Evolutionary conservation across 2,329 filamentous ascomycete species (phyloP).

Genomic region (Pseudogymnoascus sp.): DNA sequence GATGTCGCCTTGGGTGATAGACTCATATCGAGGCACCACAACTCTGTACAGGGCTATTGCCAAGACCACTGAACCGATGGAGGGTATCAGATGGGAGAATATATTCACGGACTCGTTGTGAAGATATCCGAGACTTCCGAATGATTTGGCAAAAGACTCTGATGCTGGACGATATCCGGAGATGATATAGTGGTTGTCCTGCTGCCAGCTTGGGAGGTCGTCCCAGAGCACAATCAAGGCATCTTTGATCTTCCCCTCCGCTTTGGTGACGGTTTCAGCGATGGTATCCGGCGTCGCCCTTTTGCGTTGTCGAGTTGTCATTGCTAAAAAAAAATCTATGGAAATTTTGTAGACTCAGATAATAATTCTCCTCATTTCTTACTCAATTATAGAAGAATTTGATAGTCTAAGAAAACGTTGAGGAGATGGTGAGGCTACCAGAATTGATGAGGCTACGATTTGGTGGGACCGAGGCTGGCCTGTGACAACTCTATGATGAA

Average conservation of each 20-base stretch:
- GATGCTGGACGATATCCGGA: slow-evolving; percentile 57
- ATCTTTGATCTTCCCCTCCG: slow-evolving; percentile 30
- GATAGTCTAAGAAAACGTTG: neutral
- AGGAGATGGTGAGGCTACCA: neutral
- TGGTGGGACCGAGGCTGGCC: slow-evolving; percentile 5
- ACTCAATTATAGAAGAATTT: neutral
- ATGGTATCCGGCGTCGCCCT: slow-evolving; percentile 19
- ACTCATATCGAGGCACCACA: slow-evolving; percentile 57
- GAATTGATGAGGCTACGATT: neutral
- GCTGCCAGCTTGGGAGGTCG: slow-evolving; percentile 44
- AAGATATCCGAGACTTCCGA: slow-evolving; percentile 50
- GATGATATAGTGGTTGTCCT: slow-evolving; percentile 62
- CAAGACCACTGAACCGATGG: slow-evolving; percentile 54
- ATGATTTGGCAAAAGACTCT: slow-evolving; percentile 50
- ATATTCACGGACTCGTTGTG: slow-evolving; percentile 62
- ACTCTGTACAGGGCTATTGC: slow-evolving; percentile 45
- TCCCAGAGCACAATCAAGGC: slow-evolving; percentile 39
- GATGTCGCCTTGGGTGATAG: slow-evolving; percentile 55
- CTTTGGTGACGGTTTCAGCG: slow-evolving; percentile 16
- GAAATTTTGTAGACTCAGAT: neutral
- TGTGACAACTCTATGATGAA: neutral
- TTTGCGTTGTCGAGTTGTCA: slow-evolving; percentile 23
- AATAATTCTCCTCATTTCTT: neutral
- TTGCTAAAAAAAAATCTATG: slow-evolving; percentile 9
- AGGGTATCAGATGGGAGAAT: slow-evolving; percentile 52